Base-by-base conservation (phyloP, 2,329 filamentous ascomycete species). In the Arthrobotrys pseudoclavata region DNA sequence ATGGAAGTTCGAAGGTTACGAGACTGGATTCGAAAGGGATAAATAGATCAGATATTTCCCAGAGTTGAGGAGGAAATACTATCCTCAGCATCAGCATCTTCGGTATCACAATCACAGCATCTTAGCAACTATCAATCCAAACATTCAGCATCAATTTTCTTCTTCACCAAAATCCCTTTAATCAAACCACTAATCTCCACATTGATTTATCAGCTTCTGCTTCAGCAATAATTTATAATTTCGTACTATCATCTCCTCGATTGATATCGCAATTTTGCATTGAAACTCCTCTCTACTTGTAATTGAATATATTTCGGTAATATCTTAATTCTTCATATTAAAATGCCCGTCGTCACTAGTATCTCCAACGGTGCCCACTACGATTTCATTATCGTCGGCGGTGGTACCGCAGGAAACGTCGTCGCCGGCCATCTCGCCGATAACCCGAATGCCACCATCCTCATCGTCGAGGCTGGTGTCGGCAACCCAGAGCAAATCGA, bases 401-500 rank as follows among this genome's bases (percentile, higher is more conserved):
- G 81, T 24, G 83, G 83, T 26, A 84, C 83, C 0, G 80, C 82
- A 5, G 83, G 83, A 4, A 76, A 84, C 61, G 83, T 83, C 4
- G 81, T 84, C 13, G 83, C 83, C 22, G 82, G 83, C 74, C 82
- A 83, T 40, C 79, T 84, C 20, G 81, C 81, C 22, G 81, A 80
- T 29, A 70, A 67, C 45, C 72, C 72, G n/a, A 77, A 78, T 47
- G 75, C 45, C 18, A 77, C 48, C 4, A 77, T 77, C 61, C 67
- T 77, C 60, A 62, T 77, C n/a, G 67, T 84, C 7, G 83, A 85
- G 72, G 83, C 84, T 4, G 84, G 84, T 26, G 78, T 82, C 52
- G 83, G 84, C 74, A 87, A 88, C 80, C 84, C 88, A 0, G 82
- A 84, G 4, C 84, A 87, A 4, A 83, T 87, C 50, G 85, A 86